Evolutionary conservation across 2,329 filamentous ascomycete genomes (phyloP).

Genomic region (Fusarium lateritium): DNA sequence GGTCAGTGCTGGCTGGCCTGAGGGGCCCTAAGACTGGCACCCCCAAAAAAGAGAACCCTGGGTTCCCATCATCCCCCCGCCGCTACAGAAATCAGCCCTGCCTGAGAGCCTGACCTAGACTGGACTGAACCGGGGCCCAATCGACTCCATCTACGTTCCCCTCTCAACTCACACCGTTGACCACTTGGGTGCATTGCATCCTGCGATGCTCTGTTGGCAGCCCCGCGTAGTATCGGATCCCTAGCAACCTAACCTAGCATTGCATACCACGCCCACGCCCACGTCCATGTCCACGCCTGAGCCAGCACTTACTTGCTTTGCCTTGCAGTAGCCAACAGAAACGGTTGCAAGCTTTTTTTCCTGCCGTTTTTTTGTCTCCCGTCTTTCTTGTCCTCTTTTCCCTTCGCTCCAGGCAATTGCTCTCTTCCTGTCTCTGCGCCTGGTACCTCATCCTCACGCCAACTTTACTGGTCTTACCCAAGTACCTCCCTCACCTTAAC

Average conservation of each 20-base stretch:
- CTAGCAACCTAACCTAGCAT: slow-evolving; percentile 27
- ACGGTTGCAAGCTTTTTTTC: slow-evolving; percentile 42
- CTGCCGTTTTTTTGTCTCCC: slow-evolving; percentile 47
- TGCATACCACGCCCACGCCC: slow-evolving; percentile 36
- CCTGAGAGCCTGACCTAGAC: slow-evolving; percentile 22
- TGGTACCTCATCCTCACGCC: slow-evolving; percentile 35
- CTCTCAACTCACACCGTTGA: slow-evolving; percentile 41
- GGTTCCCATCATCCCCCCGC: slow-evolving; percentile 24
- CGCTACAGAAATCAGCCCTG: slow-evolving; percentile 21
- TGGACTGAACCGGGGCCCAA: slow-evolving; percentile 38
- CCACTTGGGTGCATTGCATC: slow-evolving; percentile 53
- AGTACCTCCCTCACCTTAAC: slow-evolving; percentile 15
- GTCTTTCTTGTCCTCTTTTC: slow-evolving; percentile 36
- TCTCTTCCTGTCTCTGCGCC: slow-evolving; percentile 16
- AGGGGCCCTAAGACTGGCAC: slow-evolving; percentile 3
- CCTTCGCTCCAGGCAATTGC: slow-evolving; percentile 20
- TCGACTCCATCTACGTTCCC: slow-evolving; percentile 40
- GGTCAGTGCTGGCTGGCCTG: slow-evolving; percentile 25
- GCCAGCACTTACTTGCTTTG: slow-evolving; percentile 42
- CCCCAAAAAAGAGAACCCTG: background rate
- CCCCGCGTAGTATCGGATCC: slow-evolving; percentile 49
- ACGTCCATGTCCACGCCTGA: slow-evolving; percentile 33
- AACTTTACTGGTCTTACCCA: slow-evolving; percentile 27
- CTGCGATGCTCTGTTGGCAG: slow-evolving; percentile 54
- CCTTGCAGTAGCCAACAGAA: slow-evolving; percentile 42